Conservation (phyloP, 2,329 filamentous ascomycete genomes). For the Penicillium sp. region DNA sequence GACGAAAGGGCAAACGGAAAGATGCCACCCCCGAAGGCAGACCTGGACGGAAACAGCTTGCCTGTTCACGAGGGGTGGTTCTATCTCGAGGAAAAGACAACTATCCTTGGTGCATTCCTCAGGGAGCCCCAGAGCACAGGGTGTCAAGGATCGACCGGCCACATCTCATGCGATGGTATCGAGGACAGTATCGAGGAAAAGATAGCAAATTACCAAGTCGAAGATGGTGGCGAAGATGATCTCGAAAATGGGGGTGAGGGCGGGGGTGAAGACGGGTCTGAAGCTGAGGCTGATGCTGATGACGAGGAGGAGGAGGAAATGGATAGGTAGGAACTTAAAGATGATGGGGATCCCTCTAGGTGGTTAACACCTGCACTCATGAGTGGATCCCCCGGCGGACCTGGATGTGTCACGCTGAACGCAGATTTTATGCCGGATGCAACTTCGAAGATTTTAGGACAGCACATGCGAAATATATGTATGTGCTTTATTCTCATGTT, state of each 20-base stretch:
- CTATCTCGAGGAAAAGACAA: conserved; percentile 21
- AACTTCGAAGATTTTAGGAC: not conserved
- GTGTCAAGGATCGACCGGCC: not conserved
- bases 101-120: conserved; percentile 23
- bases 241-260: not conserved
- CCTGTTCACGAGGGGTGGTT: conserved; percentile 35
- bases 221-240: not conserved
- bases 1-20: conserved; percentile 39
- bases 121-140: conserved; percentile 2
- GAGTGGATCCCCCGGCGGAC: not conserved
- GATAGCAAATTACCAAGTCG: not conserved
- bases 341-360: not conserved
- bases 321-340: not conserved
- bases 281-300: not conserved
- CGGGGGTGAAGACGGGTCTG: not conserved
- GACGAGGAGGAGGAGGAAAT: not conserved
- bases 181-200: not conserved
- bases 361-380: not conserved
- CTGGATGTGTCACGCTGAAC: not conserved
- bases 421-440: not conserved
- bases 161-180: not conserved
- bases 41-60: conserved; percentile 22
- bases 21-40: conserved; percentile 19
- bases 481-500: too few species aligned
- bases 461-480: not conserved